Base-by-base conservation (phyloP, 2,329 filamentous ascomycete genomes). In the Diaporthe sp. region DNA sequence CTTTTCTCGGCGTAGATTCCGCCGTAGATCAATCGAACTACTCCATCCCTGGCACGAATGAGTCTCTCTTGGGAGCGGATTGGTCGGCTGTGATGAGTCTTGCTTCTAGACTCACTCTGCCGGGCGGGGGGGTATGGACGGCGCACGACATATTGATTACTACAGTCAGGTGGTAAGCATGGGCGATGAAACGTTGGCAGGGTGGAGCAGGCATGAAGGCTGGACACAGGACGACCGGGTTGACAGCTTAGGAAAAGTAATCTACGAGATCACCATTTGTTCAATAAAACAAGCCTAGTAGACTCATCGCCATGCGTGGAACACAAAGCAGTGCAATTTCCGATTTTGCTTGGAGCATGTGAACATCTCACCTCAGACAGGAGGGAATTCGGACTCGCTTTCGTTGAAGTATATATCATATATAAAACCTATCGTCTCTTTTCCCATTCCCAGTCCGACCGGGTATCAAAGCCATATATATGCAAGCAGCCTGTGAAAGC, bases 391-490 rank as follows among this genome's bases (percentile, higher is more conserved):
- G 28, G 10, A 25, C 9, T 51, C 25, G 7, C 44, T 51, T 31
- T 39, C 39, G 34, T 12, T 34, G 61, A n/a, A 65, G 28, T 17
- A n/a, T 15, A n/a, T 4, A 34, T 49, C 17, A 4, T 46, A 28
- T 6, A n/a, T 19, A 10, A 51, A 68, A 53, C 15, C 19, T 37
- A 13, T 19, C 7, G 6, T 37, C 22, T 67, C 19, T 70, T 70
- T 42, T 25, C n/a, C 37, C 25, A 28, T 70, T 42, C 49, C 49
- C 65, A 53, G 65, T 28, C 46, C 46, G 15, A 55, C 49, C 46
- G 65, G 65, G 65, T 70, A 70, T 70, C 65, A 55, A 70, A 70
- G 49, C 46, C 49, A 51, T 46, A 34, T 51, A 46, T 55, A 70
- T 70, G 65, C 65, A 55, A 55, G 34, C 46, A 53, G 65, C 65